These are phyloP conservation scores for Datura wrightii DNA, from an alignment of 257 asterid species.

Conservation along the genomic window DNA sequence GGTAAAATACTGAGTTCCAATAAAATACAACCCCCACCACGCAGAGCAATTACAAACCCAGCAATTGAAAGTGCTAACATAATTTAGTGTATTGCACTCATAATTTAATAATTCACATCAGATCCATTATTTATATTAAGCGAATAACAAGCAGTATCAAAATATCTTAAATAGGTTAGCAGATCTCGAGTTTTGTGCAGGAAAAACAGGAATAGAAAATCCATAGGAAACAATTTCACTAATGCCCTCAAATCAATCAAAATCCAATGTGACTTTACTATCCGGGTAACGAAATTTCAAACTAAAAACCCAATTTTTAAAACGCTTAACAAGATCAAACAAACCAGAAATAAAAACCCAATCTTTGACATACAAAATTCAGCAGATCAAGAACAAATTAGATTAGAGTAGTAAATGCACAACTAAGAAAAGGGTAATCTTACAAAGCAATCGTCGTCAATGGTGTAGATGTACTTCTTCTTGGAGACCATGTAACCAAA, in stretches of 20 bases:
- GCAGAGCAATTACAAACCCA: no score
- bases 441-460: constrained; percentile 87
- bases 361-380: constrained; percentile 1
- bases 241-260: no score
- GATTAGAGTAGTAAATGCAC: background rate
- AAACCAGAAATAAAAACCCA: background rate
- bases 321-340: background rate
- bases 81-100: background rate
- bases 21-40: no score
- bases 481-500: constrained; percentile 77
- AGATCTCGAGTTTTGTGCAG: background rate
- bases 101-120: background rate
- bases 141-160: background rate
- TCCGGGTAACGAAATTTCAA: no score
- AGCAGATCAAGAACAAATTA: constrained; percentile 27
- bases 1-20: background rate
- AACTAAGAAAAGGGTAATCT: constrained; percentile 30
- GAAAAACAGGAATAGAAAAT: background rate
- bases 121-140: background rate
- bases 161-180: background rate
- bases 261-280: no score
- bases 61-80: background rate
- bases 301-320: background rate
- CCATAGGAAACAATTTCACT: background rate
- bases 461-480: constrained; percentile 79